Percentiles rank a stretch among this genome's conserved stretches.
These are phyloP conservation scores for Teratosphaeria gauchensis DNA, from an alignment of 2,329 filamentous ascomycete genomes.

Conservation along the genomic window DNA sequence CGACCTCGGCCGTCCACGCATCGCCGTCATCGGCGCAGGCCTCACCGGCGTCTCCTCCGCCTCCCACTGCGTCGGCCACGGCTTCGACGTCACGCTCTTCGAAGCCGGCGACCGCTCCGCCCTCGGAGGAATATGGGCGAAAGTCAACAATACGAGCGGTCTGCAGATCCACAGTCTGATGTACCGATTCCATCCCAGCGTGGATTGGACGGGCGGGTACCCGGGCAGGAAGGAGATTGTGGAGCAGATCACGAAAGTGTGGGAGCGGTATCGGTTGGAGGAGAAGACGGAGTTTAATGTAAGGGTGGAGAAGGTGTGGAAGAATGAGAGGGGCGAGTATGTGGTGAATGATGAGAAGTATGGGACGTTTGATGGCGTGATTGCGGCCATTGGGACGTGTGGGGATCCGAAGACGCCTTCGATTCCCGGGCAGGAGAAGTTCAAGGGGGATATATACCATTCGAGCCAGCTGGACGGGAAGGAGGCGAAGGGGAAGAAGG, in stretches of 20 bases:
- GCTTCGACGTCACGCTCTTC: slow-evolving; percentile 72
- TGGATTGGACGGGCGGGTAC: slow-evolving; percentile 67
- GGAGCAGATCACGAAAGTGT: slow-evolving; percentile 59
- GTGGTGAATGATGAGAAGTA: slow-evolving; percentile 63
- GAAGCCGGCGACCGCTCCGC: slow-evolving; percentile 58
- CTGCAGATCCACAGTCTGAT: slow-evolving; percentile 78
- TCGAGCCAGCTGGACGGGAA: slow-evolving; percentile 67
- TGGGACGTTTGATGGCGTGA: slow-evolving; percentile 67
- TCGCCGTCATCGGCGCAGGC: slow-evolving; percentile 39
- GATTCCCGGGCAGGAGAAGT: slow-evolving; percentile 60
- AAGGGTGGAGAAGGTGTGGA: slow-evolving; percentile 58
- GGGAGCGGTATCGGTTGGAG: slow-evolving; percentile 65
- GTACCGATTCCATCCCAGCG: slow-evolving; percentile 78
- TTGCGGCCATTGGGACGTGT: slow-evolving; percentile 71
- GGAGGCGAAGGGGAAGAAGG: slow-evolving; percentile 61
- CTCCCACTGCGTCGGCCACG: slow-evolving; percentile 74
- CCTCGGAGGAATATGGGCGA: slow-evolving; percentile 34
- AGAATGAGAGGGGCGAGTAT: slow-evolving; percentile 61
- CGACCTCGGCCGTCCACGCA: slow-evolving; percentile 49
- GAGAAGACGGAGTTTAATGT: slow-evolving; percentile 63
- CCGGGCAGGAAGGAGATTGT: slow-evolving; percentile 68
- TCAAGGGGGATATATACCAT: slow-evolving; percentile 63
- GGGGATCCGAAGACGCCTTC: slow-evolving; percentile 62
- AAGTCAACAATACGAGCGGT: slow-evolving; percentile 66
- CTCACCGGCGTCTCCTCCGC: slow-evolving; percentile 70